Conservation (phyloP, 2,329 filamentous ascomycete species). For the Alternaria consortialis region DNA sequence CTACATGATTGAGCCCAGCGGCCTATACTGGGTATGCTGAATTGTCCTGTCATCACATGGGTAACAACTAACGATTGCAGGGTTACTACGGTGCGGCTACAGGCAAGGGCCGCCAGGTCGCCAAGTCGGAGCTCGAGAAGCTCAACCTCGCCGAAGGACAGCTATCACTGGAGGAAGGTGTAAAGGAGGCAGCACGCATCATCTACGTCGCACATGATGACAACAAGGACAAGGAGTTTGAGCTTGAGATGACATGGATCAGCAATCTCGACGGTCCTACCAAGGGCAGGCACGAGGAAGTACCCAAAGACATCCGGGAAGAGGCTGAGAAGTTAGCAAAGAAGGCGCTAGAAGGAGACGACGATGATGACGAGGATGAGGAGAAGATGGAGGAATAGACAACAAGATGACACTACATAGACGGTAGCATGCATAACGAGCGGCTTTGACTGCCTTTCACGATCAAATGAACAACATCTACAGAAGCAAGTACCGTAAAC, state of each 20-base stretch:
- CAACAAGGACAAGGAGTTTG: slow-evolving; percentile 99
- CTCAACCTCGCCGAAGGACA: slow-evolving; percentile 82
- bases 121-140: slow-evolving; percentile 98
- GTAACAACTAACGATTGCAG: slow-evolving; percentile 47
- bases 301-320: slow-evolving; percentile 87
- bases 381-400: slow-evolving; percentile 85
- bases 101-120: slow-evolving; percentile 94
- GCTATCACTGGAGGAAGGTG: slow-evolving; percentile 82
- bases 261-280: slow-evolving; percentile 85
- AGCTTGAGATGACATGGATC: slow-evolving; percentile 99
- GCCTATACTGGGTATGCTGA: slow-evolving; percentile 81
- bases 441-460: slow-evolving; percentile 28
- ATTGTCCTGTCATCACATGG: background rate
- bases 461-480: slow-evolving; percentile 21
- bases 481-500: slow-evolving; percentile 8
- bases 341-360: slow-evolving; percentile 86
- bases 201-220: slow-evolving; percentile 98
- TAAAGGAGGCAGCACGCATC: slow-evolving; percentile 96
- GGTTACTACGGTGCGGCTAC: slow-evolving; percentile 98
- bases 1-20: slow-evolving; percentile 99
- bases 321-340: slow-evolving; percentile 94
- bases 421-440: slow-evolving; percentile 39
- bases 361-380: slow-evolving; percentile 82
- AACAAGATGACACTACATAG: slow-evolving; percentile 33
- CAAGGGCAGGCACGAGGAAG: slow-evolving; percentile 90